Conservation (phyloP, 2,329 filamentous ascomycete genomes). For the Cordyceps farinosa region DNA sequence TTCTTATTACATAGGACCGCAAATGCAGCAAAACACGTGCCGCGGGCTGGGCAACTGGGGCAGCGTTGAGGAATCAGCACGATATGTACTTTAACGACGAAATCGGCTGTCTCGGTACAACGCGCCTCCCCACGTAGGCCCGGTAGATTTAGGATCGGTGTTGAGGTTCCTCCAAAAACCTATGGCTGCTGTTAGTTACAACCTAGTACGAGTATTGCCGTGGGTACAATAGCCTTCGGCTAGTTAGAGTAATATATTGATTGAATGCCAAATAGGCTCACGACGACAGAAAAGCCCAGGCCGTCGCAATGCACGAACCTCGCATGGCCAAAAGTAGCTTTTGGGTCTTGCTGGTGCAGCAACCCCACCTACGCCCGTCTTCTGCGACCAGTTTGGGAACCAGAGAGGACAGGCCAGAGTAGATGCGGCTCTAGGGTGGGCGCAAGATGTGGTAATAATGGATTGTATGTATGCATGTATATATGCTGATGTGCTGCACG, state of each 20-base stretch:
- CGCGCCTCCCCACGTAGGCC: too few species aligned
- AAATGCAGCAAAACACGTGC: constrained; percentile 2
- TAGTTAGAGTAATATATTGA: too few species aligned
- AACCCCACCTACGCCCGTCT: not conserved
- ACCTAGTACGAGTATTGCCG: too few species aligned
- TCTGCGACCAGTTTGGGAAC: not conserved
- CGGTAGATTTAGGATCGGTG: too few species aligned
- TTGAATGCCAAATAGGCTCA: not conserved
- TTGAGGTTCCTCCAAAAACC: too few species aligned
- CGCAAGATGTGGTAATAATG: constrained; percentile 1
- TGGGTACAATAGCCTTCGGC: too few species aligned
- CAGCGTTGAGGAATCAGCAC: not conserved
- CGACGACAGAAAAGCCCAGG: not conserved
- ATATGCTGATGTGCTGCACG: not conserved
- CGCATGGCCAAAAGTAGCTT: not conserved
- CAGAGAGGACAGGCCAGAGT: not conserved
- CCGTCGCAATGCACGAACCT: constrained; percentile 6
- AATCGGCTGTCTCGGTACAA: too few species aligned
- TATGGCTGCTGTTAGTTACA: too few species aligned
- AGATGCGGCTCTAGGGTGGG: not conserved
- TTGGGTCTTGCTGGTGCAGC: not conserved
- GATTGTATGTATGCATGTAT: not conserved
- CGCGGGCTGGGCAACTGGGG: not conserved
- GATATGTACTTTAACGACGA: not conserved
- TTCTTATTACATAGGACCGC: not conserved